Percentiles rank a stretch among this genome's conserved stretches.
phyloP scores from a whole-genome alignment of 768 basidiomycete species.

The Naganishia friedmannii region DNA sequence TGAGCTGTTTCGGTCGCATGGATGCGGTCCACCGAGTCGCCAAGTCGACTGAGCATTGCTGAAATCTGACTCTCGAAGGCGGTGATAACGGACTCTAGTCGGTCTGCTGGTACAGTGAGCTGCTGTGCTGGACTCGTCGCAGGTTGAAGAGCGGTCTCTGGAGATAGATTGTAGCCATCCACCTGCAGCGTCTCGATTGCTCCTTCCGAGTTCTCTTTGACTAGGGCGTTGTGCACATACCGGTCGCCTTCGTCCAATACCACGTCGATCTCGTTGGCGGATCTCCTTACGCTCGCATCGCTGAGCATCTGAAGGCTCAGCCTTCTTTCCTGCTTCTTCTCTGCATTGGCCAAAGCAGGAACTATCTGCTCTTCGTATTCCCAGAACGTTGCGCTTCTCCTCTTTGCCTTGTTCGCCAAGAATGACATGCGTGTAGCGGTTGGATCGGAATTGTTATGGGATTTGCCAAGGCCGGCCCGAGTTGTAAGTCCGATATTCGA shows the following conservation, averaged over 20 bases:
- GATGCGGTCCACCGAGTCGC: background rate
- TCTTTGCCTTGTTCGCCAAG: background rate
- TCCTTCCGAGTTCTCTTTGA: background rate
- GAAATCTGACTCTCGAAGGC: background rate
- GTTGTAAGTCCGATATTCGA: too few relatives aligned
- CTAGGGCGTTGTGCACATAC: background rate
- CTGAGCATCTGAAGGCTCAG: background rate
- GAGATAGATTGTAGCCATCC: background rate
- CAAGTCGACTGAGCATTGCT: background rate
- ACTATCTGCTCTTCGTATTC: slow-evolving; percentile 23
- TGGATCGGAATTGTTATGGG: background rate
- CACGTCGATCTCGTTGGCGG: background rate
- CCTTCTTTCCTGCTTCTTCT: slow-evolving; percentile 13
- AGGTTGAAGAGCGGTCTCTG: background rate
- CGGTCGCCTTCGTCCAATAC: background rate
- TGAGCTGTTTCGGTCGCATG: background rate
- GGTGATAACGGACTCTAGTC: background rate
- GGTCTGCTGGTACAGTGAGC: background rate
- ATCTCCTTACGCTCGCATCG: background rate
- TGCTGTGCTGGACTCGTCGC: background rate
- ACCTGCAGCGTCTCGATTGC: background rate
- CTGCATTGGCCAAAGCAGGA: slow-evolving; percentile 19
- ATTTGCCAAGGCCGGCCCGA: too few relatives aligned
- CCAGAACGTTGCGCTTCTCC: slow-evolving; percentile 7
- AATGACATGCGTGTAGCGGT: background rate